Evolutionary conservation across 805 yeast species (phyloP).

Genomic region (Lipomyces kockii): DNA sequence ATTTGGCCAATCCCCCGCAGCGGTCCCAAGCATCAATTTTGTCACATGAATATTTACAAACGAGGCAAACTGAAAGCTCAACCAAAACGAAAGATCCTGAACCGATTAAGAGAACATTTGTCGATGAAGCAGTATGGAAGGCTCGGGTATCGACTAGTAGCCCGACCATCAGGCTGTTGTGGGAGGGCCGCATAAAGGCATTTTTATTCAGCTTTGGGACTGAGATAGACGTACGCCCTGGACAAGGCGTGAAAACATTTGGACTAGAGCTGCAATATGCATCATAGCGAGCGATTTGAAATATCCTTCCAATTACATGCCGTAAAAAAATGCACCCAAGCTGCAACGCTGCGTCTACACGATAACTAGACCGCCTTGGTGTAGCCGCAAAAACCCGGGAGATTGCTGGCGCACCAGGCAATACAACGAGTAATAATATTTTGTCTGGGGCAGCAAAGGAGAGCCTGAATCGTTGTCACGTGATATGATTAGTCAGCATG

Average conservation of each 20-base stretch:
- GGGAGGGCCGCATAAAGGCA: slow-evolving; percentile 89
- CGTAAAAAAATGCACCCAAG: background rate
- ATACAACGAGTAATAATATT: too few relatives aligned
- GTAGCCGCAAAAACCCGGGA: background rate
- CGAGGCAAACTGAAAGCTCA: background rate
- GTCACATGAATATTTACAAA: background rate
- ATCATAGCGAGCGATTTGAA: slow-evolving; percentile 45
- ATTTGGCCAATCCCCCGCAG: background rate
- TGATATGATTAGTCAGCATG: background rate
- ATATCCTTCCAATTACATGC: background rate
- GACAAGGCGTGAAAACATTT: slow-evolving; percentile 56
- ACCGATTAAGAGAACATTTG: background rate
- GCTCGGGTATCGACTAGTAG: slow-evolving; percentile 49
- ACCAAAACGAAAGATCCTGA: background rate
- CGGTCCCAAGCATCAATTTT: background rate
- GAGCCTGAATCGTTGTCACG: background rate
- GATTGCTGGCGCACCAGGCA: background rate
- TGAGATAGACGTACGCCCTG: slow-evolving; percentile 53
- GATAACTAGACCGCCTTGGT: background rate
- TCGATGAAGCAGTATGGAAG: slow-evolving; percentile 29
- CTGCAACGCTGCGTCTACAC: background rate
- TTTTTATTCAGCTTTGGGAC: slow-evolving; percentile 79
- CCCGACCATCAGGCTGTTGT: slow-evolving; percentile 63
- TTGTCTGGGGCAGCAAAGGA: background rate
- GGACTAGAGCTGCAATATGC: slow-evolving; percentile 70